Conservation (phyloP, 768 basidiomycete species). For the Leccinellum luteum region DNA sequence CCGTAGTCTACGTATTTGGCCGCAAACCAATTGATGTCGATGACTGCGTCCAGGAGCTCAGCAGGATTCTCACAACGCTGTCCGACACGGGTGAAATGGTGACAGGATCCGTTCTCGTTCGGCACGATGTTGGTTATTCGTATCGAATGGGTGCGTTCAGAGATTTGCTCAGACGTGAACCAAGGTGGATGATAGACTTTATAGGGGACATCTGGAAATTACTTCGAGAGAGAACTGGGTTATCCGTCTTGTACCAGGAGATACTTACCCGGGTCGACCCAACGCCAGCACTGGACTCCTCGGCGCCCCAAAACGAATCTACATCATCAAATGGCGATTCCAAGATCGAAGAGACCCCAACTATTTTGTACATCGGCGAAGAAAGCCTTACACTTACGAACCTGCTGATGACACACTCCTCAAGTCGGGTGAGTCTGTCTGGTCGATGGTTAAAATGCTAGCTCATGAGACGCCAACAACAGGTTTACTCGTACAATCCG, state of each 20-base stretch:
- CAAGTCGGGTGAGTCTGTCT: constrained; percentile 47
- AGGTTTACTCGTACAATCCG: constrained; percentile 84
- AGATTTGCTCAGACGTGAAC: neutral
- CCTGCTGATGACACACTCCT: constrained; percentile 77
- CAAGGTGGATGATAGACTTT: neutral
- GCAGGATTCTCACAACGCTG: constrained; percentile 29
- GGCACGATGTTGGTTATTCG: constrained; percentile 77
- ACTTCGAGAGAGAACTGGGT: constrained; percentile 24
- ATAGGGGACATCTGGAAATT: constrained; percentile 18
- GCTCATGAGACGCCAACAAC: neutral
- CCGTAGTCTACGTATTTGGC: constrained; percentile 90
- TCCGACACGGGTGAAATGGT: neutral
- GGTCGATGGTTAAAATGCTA: neutral
- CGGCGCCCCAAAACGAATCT: neutral
- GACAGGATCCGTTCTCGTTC: constrained; percentile 47
- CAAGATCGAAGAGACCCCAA: neutral
- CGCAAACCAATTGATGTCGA: constrained; percentile 60
- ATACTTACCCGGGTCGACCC: constrained; percentile 30
- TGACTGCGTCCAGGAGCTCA: constrained; percentile 45
- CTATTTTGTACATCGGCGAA: constrained; percentile 65
- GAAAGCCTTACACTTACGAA: constrained; percentile 83
- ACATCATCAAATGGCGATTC: neutral
- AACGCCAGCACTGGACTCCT: neutral
- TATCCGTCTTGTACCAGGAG: constrained; percentile 37
- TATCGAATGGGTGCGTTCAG: constrained; percentile 55